Evolutionary conservation across 805 yeast species (phyloP), one percentile per base, ranked within the genome.

Genomic region (Candida easanensis): DNA sequence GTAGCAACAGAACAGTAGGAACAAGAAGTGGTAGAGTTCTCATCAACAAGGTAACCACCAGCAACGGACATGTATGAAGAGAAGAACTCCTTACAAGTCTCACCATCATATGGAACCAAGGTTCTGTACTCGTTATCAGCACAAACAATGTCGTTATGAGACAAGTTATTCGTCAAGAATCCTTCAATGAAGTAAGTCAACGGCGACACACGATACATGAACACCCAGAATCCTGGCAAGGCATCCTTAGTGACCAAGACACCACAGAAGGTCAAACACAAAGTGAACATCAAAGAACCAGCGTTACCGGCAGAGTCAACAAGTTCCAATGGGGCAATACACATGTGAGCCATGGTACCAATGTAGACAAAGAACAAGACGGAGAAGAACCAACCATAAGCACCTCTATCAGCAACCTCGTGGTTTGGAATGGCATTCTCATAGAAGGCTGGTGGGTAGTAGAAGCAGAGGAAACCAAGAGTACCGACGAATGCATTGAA

Each of bases 211-310:
- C 89, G 71, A 70, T 83, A 84, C 88, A 84, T 80, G 71, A 83
- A 84, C 34, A 74, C 68, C 89, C 90, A 82, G 71, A 86, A 86
- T n/a, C 88, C 79, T 23, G 85, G 85, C 68, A 82, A 58, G 25
- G 63, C 67, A 16, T 68, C 67, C 47, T 79, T 75, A 19, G 77
- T 68, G 14, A 76, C 79, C 66, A 86, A 67, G 34, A 83, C 87
- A 73, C 95, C 95, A 73, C 88, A 83, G 77, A 85, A 84, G 42
- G 76, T 74, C 65, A 86, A 66, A 31, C 79, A 69, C 71, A 82
- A 64, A 2, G 84, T 77, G 63, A 79, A 82, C 48, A 80, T 56
- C 53, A 84, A 56, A 28, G 76, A 66, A 1, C 78, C 74, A 43
- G 80, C 46, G 52, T 80, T 79, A 47, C 84, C 87, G 37, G 86